A percentile compares a stretch with the other conserved stretches of the same genome.
Evolutionary conservation across 208 protist species (phyloP).

Genomic region (Endotrypanum monterogeii): DNA sequence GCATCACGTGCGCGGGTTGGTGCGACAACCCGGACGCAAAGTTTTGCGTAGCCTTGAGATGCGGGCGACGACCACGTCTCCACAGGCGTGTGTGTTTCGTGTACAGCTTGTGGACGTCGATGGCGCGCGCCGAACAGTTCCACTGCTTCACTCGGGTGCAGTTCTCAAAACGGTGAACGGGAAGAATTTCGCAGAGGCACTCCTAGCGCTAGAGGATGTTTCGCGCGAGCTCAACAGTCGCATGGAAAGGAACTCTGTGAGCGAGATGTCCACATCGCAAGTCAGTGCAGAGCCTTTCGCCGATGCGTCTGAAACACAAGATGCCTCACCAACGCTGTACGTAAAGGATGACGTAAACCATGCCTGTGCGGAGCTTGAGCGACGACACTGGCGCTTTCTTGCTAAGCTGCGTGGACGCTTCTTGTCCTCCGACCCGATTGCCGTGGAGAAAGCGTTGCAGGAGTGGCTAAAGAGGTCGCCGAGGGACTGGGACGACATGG

Average conservation of each 20-base stretch:
- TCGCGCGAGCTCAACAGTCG: neutral
- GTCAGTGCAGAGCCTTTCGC: no score
- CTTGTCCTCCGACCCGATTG: slow-evolving; percentile 33
- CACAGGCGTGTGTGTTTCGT: slow-evolving; percentile 14
- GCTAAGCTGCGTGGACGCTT: slow-evolving; percentile 45
- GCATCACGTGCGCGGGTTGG: slow-evolving; percentile 65
- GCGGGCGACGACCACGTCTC: neutral
- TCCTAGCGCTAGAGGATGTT: slow-evolving; percentile 33
- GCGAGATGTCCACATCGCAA: neutral
- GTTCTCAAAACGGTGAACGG: slow-evolving; percentile 15
- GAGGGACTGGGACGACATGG: slow-evolving; percentile 9
- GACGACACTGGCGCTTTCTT: slow-evolving; percentile 52
- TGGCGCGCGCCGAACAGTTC: neutral
- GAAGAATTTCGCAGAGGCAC: slow-evolving; percentile 29
- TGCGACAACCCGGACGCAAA: slow-evolving; percentile 30
- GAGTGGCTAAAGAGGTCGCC: slow-evolving; percentile 5
- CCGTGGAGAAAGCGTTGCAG: slow-evolving; percentile 18
- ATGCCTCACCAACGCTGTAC: slow-evolving; percentile 26
- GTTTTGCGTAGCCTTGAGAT: slow-evolving; percentile 36
- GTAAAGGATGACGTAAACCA: slow-evolving; percentile 35
- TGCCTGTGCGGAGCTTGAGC: slow-evolving; percentile 30
- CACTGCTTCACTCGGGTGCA: slow-evolving; percentile 25
- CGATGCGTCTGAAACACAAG: neutral
- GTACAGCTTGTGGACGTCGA: slow-evolving; percentile 21
- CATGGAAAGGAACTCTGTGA: neutral